Evolutionary conservation across 768 basidiomycete genomes (phyloP), one percentile per base, ranked within the genome.

Genomic region (Phaeotremella fagi): DNA sequence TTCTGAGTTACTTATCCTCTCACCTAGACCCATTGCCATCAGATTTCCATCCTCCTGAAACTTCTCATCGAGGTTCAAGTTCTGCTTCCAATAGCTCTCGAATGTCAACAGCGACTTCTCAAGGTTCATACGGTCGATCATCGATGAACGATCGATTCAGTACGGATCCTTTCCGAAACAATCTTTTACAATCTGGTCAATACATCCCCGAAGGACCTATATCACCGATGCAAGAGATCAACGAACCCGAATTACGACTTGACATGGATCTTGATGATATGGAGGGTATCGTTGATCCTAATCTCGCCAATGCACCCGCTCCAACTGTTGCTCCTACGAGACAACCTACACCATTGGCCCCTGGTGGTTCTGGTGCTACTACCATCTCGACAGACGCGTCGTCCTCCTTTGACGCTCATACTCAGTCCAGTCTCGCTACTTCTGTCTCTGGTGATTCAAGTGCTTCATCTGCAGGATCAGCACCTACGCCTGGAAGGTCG

Each of bases 241-340:
- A 45, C 28, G 65, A 67, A 37, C 50, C 50, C 38, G 74, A 77
- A 29, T 78, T 82, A 53, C 75, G 72, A 22, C 79, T 87, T 37
- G 85, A 88, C 70, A 82, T 81, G 18, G 81, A 90, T 68, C 70
- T 88, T 38, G 80, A 85, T 9, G 75, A 81, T 46, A 90, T 95
- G 81, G 85, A 87, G 33, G 91, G 86, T 4, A 90, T 95, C 66
- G 77, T 94, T 57, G 79, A 90, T 71, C 74, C 74, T 16, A 48
- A 33, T 25, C 18, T 41, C 25, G 29, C 23, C 36, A 41, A 25
- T 16, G 22, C 23, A 16, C 20, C 23, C 36, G 23, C 49, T 4
- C 23, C 6, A 26, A 44, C 42, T 36, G 41, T 48, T 15, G 55
- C 42, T 48, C 15, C 44, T 63, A 23, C 59, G 60, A 47, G 63